Base-by-base conservation (phyloP, 1,284 basidiomycete species). In the Trichosporon inkin region DNA sequence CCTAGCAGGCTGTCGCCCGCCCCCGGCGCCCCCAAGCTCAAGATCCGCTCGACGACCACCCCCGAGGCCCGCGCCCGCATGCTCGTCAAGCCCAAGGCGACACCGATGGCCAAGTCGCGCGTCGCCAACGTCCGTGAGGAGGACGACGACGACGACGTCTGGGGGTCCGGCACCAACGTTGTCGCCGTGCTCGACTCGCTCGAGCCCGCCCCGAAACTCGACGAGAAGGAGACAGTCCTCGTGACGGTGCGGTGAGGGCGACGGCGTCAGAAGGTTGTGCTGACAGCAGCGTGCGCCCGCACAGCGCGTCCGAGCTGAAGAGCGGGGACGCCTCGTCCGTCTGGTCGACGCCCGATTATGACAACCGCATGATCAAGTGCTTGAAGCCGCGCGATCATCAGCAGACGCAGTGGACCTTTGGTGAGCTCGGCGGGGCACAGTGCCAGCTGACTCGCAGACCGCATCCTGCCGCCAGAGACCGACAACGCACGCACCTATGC, bases 401-500 rank as follows among this genome's bases (percentile, higher is more conserved):
- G 17, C 74, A 77, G 47, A 66, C 71, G 44, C 75, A 79, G 60
- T 78, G 78, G 77, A 65, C 70, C 52, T 78, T 79, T 65, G 77
- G 75, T 78, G 35, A 53, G 89, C 24, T 49, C 5, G 3, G 3
- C n/a, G 16, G 10, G 1, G 24, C 16, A 38, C 78, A 32, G 67
- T 75, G 47, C 67, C 84, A n/a, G 80, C 84, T 3, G 89, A 49
- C 68, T 49, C 16, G 32, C 58, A 74, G 72, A 77, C 58, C 69
- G 71, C 4, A 72, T 75, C 64, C 71, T 68, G 58, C 70, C 64
- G 22, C 70, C 60, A 57, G 71, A 76, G 86, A 93, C 76, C 82
- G 88, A 63, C 58, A 99, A 97, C 61, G 88, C 88, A 63, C 84
- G 86, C 0, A 83, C 95, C 0, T 99, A 98, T 75, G 84, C 84